Evolutionary conservation across 192 early-diverging fungal species (phyloP), one percentile per base, ranked within the genome.

Genomic region (Coemansia sp.): DNA sequence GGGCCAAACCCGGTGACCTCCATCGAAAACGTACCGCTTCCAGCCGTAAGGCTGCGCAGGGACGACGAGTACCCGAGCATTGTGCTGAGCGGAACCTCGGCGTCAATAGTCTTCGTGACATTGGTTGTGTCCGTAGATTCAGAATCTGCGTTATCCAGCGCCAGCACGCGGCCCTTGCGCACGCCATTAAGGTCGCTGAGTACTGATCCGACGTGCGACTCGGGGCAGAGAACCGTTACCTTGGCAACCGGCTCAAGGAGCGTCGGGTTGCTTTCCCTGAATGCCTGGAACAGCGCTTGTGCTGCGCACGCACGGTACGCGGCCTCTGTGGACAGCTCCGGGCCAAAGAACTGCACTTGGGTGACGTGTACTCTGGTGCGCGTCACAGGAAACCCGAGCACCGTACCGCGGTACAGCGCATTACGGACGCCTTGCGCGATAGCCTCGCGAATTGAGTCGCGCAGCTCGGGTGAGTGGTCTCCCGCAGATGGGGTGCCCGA

Each of bases 231-330:
- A 6, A 96, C 85, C 7, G 70, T 61, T 0, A 94, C 84, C 60
- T 87, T 80, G 85, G 95, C 94, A 58, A 96, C 83, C 2, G 96
- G 96, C 69, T 98, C 93, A 3, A 95, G 74, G 52, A 96, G 58
- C 42, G 23, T 28, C 1, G 74, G 63, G 12, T 67, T 57, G 23
- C 70, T 72, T 26, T 70, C 63, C 4, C 64, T 59, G 26, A 91
- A 59, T 1, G 90, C 89, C 53, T 86, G 74, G 8, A 64, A 70
- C n/a, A 90, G 71, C 13, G 87, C 87, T 18, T 86, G 84, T n/a
- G 84, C 82, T 1, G 86, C 87, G 64, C 88, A 87, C 2, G 87
- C 75, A 1, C 89, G 82, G 28, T 87, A 86, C 5, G 90, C 88
- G 0, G 85, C 76, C 2, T 81, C 67, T 0, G 88, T 87, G 2